Evolutionary conservation across 495 filamentous ascomycete species (phyloP), one percentile per base, ranked within the genome.

Genomic region (Aspergillus nanangensis): DNA sequence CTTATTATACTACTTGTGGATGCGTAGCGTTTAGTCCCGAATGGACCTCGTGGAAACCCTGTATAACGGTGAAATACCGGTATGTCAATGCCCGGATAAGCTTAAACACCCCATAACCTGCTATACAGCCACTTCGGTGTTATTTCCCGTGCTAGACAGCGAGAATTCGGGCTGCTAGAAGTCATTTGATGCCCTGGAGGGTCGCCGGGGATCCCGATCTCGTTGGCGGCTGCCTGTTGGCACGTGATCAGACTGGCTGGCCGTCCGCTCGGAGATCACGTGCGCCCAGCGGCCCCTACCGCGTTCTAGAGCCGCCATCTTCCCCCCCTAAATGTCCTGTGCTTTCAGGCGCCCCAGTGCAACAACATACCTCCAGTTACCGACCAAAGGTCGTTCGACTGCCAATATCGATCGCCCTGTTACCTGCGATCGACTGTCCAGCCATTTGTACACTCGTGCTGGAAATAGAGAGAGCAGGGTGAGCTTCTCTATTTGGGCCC

Each of bases 301-400:
- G 56, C 43, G 56, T 58, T 58, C 56, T 55, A 58, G 55, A 55
- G 52, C 52, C 47, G 33, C 40, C 38, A 17, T 36, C 19, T 9
- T 37, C 44, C 36, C 55, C 44, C 52, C 50, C 48, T 47, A 43
- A 42, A 55, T 42, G 41, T 37, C 48, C 45, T 44, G 50, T 52
- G 50, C 50, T 45, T 45, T 27, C n/a, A 33, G 19, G 31, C 44
- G 41, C 50, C 47, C 34, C 48, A 34, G 38, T 44, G 35, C 41
- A 35, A 44, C 43, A 29, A 50, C 31, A 44, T 32, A 33, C 38
- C 40, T 35, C 31, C 39, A 39, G 37, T 34, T 38, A 50, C 32
- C 22, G 14, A 18, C 29, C 25, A 14, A 22, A 23, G 13, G 17
- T 29, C 33, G 29, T 25, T 18, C 35, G 49, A 48, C 39, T 34